Evolutionary conservation across 768 basidiomycete species (phyloP).

Genomic region (Trametes cinnabarina): DNA sequence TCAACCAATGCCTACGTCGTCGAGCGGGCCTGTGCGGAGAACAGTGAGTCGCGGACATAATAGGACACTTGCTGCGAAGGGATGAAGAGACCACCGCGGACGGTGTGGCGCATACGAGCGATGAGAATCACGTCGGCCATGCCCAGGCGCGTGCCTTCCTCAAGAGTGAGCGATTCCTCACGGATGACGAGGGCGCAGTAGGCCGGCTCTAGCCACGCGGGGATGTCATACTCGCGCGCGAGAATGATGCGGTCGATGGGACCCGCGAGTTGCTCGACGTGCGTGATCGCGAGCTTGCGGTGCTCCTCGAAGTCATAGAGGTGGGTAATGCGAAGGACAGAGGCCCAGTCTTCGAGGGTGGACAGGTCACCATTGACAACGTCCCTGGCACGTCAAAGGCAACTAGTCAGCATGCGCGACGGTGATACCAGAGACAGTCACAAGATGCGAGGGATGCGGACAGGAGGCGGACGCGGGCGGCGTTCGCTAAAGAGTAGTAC

Average conservation of each 20-base stretch:
- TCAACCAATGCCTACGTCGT: no score
- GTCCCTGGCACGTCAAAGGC: conserved; percentile 15
- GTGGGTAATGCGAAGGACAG: conserved; percentile 32
- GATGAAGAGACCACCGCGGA: background rate
- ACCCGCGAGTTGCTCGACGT: conserved; percentile 22
- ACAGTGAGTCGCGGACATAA: no score
- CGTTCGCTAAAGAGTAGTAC: no score
- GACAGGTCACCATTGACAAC: conserved; percentile 26
- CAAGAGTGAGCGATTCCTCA: conserved; percentile 17
- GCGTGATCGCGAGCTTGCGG: conserved; percentile 30
- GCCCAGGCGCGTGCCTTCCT: conserved; percentile 19
- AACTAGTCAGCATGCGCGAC: background rate
- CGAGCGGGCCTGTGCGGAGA: no score
- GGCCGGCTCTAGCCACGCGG: conserved; percentile 14
- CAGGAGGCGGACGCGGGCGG: no score
- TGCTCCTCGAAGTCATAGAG: conserved; percentile 30
- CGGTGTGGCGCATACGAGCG: conserved; percentile 17
- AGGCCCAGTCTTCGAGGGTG: conserved; percentile 33
- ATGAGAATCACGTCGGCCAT: conserved; percentile 21
- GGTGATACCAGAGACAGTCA: no score
- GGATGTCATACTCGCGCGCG: conserved; percentile 16
- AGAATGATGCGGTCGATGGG: conserved; percentile 23
- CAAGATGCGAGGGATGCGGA: no score
- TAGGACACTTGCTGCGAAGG: no score
- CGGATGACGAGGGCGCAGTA: conserved; percentile 16